Conservation (phyloP, 805 yeast genomes). For the Spathaspora gorwiae region DNA sequence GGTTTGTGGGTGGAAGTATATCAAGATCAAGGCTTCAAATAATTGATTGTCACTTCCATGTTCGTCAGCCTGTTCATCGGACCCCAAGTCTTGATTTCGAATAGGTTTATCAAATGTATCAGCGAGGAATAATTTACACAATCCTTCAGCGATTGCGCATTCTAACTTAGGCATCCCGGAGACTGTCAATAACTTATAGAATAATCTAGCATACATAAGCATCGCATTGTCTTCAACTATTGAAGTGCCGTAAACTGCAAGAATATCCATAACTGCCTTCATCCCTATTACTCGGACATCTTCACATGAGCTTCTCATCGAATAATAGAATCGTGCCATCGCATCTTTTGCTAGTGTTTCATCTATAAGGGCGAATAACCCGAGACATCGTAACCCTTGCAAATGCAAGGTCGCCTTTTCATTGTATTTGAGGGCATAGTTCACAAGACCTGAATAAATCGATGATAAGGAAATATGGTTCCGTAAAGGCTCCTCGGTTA, state of each 20-base stretch:
- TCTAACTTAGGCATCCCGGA: slow-evolving; percentile 61
- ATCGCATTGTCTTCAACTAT: slow-evolving; percentile 5
- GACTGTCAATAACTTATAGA: slow-evolving; percentile 60
- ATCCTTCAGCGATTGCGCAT: slow-evolving; percentile 78
- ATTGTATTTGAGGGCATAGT: slow-evolving; percentile 57
- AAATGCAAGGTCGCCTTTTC: slow-evolving; percentile 54
- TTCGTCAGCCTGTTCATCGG: slow-evolving; percentile 11
- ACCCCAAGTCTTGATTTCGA: slow-evolving; percentile 10
- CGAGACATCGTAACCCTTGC: slow-evolving; percentile 70
- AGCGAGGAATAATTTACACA: slow-evolving; percentile 76
- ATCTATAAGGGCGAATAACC: slow-evolving; percentile 74
- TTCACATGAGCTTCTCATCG: slow-evolving; percentile 65
- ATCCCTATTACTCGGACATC: slow-evolving; percentile 58
- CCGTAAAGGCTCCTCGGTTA: slow-evolving; percentile 59
- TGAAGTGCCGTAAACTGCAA: slow-evolving; percentile 70
- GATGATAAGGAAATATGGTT: slow-evolving; percentile 64
- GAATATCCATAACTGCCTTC: slow-evolving; percentile 69
- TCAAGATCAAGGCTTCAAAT: slow-evolving; percentile 63
- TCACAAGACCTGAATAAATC: slow-evolving; percentile 68
- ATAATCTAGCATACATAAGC: slow-evolving; percentile 47
- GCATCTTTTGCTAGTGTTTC: slow-evolving; percentile 61
- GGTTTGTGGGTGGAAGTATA: slow-evolving; percentile 71
- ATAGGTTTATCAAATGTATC: slow-evolving; percentile 49
- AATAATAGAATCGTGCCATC: slow-evolving; percentile 56
- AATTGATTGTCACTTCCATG: slow-evolving; percentile 36